phyloP scores from a whole-genome alignment of 768 basidiomycete genomes.

The Agaricus sinodeliciosus region DNA sequence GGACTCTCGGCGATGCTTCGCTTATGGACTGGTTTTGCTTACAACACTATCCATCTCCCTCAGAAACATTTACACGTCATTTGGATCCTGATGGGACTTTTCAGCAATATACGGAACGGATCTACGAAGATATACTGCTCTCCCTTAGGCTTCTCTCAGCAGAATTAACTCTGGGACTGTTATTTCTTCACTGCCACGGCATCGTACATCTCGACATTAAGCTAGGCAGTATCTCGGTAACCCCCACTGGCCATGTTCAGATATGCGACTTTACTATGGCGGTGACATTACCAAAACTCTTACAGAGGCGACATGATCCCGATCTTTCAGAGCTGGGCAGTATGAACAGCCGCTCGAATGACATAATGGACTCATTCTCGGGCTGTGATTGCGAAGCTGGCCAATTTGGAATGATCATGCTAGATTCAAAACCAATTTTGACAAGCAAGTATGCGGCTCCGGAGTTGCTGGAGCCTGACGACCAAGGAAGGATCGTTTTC shows the following conservation, averaged over 20 bases:
- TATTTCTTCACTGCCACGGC: constrained; percentile 47
- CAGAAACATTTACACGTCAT: neutral
- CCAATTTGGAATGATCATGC: constrained; percentile 14
- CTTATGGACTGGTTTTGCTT: neutral
- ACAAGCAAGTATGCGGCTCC: constrained; percentile 31
- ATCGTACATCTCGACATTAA: constrained; percentile 69
- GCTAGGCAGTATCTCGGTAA: constrained; percentile 56
- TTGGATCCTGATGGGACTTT: constrained; percentile 1
- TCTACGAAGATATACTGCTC: neutral
- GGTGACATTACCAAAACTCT: constrained; percentile 16
- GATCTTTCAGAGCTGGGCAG: constrained; percentile 2
- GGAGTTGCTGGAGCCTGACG: constrained; percentile 22
- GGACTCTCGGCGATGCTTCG: neutral
- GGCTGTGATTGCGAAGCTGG: neutral
- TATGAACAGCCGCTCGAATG: neutral
- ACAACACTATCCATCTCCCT: neutral
- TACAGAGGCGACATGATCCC: neutral
- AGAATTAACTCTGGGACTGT: constrained; percentile 27
- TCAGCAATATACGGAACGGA: neutral
- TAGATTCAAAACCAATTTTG: constrained; percentile 19
- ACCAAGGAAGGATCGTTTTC: constrained; percentile 21
- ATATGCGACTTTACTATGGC: constrained; percentile 65
- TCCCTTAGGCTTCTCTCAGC: constrained; percentile 23
- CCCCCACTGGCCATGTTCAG: constrained; percentile 39
- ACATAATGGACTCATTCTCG: neutral